A percentile compares a stretch with the other conserved stretches of the same genome.
These are phyloP conservation scores for Atkinsonella hypoxylon DNA, from an alignment of 2,329 filamentous ascomycete species.

Conservation along the genomic window DNA sequence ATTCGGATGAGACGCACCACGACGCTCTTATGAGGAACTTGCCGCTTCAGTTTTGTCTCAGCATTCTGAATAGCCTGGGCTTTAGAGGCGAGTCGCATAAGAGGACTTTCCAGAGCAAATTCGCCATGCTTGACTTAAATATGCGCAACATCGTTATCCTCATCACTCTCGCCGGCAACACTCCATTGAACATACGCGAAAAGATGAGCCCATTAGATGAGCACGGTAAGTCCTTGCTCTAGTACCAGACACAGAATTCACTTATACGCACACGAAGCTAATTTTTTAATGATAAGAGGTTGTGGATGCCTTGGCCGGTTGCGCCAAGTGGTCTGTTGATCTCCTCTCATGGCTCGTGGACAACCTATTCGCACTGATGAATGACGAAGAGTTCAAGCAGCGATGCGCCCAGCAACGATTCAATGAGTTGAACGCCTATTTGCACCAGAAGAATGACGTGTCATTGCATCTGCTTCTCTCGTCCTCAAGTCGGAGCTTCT, in stretches of 20 bases:
- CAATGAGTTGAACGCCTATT: slow-evolving; percentile 35
- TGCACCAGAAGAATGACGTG: slow-evolving; percentile 43
- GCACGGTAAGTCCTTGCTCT: slow-evolving; percentile 22
- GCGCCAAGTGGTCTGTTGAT: slow-evolving; percentile 68
- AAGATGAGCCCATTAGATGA: slow-evolving; percentile 51
- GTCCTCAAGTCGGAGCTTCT: slow-evolving; percentile 60
- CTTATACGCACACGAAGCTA: neutral
- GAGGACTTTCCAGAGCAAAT: slow-evolving; percentile 57
- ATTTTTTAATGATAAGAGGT: slow-evolving; percentile 41
- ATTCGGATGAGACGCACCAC: slow-evolving; percentile 61
- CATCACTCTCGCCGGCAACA: slow-evolving; percentile 50
- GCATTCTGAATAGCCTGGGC: slow-evolving; percentile 67
- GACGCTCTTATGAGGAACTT: slow-evolving; percentile 63
- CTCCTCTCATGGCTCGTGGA: slow-evolving; percentile 53
- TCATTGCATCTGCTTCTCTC: slow-evolving; percentile 55
- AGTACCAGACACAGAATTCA: neutral
- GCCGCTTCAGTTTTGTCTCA: slow-evolving; percentile 62
- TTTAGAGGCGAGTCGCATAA: slow-evolving; percentile 51
- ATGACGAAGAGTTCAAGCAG: slow-evolving; percentile 37
- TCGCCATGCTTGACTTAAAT: slow-evolving; percentile 64
- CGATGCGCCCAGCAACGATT: slow-evolving; percentile 37
- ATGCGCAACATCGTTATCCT: slow-evolving; percentile 60
- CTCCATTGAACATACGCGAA: slow-evolving; percentile 40
- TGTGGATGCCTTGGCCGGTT: slow-evolving; percentile 59
- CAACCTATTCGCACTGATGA: slow-evolving; percentile 42